Evolutionary conservation across 495 filamentous ascomycete species (phyloP).

Genomic region (Ascobolus immersus): DNA sequence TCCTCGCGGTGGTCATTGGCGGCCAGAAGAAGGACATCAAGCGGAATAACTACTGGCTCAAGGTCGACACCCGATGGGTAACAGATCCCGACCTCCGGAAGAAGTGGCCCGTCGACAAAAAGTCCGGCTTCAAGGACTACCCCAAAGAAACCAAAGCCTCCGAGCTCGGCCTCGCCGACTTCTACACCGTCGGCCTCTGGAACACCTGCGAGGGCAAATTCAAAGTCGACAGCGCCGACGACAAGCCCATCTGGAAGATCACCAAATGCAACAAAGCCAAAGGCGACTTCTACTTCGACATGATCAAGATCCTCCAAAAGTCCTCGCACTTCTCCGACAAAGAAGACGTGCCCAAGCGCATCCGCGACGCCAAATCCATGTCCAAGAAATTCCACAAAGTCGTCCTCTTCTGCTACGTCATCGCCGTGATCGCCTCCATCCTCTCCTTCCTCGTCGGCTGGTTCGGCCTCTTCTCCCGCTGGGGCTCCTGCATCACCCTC

Average conservation of each 20-base stretch:
- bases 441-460: constrained; percentile 43
- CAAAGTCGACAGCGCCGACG: too few species aligned
- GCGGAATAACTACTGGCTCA: too few species aligned
- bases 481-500: constrained; percentile 50
- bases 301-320: constrained; percentile 20
- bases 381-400: constrained; percentile 43
- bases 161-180: constrained; percentile 38
- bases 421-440: constrained; percentile 45
- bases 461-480: constrained; percentile 39
- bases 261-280: too few species aligned
- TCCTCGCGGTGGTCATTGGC: constrained; percentile 37
- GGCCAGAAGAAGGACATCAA: too few species aligned
- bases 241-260: too few species aligned
- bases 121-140: constrained; percentile 7
- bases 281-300: too few species aligned
- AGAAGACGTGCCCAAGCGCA: constrained; percentile 23
- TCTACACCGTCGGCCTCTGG: constrained; percentile 65
- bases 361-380: constrained; percentile 37
- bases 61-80: constrained; percentile 14
- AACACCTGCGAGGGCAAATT: constrained; percentile 53
- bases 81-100: constrained; percentile 3
- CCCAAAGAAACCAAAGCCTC: constrained; percentile 23
- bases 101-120: constrained; percentile 6
- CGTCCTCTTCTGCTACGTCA: constrained; percentile 25
- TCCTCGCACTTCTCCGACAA: constrained; percentile 17